Evolutionary conservation across 768 basidiomycete genomes (phyloP).

Genomic region (Hemileccinum rubropunctum): DNA sequence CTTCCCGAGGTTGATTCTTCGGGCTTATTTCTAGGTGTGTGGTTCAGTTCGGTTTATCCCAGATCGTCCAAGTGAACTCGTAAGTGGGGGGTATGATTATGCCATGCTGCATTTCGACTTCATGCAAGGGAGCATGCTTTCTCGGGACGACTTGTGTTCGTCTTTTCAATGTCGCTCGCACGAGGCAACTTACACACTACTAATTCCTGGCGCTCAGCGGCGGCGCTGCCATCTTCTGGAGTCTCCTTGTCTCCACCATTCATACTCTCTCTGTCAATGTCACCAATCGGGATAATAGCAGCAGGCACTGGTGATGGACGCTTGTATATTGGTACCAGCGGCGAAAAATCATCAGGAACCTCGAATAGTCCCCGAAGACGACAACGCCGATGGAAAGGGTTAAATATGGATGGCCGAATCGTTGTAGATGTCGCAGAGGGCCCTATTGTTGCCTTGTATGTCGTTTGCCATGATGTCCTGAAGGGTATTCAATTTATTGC

Average conservation of each 20-base stretch:
- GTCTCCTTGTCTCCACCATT: conserved; percentile 74
- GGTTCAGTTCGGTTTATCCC: conserved; percentile 70
- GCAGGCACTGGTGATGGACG: conserved; percentile 77
- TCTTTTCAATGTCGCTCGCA: neutral
- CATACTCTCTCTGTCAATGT: conserved; percentile 60
- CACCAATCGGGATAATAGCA: conserved; percentile 56
- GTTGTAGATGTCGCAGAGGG: conserved; percentile 61
- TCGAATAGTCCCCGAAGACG: conserved; percentile 45
- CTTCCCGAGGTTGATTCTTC: neutral
- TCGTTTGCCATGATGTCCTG: neutral
- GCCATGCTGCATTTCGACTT: conserved; percentile 68
- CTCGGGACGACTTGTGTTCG: conserved; percentile 58
- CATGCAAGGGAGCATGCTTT: conserved; percentile 51
- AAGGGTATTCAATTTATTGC: neutral
- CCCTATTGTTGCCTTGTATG: conserved; percentile 71
- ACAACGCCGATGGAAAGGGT: conserved; percentile 70
- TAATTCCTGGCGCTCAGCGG: conserved; percentile 26
- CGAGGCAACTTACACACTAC: neutral
- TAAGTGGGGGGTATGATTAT: conserved; percentile 78
- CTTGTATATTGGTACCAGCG: conserved; percentile 66
- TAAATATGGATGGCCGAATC: conserved; percentile 45
- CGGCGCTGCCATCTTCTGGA: conserved; percentile 41
- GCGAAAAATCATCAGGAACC: conserved; percentile 44
- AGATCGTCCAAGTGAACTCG: conserved; percentile 63
- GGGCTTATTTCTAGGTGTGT: conserved; percentile 52